phyloP scores from a whole-genome alignment of 208 protist species.

The Trypanosoma vivax region DNA sequence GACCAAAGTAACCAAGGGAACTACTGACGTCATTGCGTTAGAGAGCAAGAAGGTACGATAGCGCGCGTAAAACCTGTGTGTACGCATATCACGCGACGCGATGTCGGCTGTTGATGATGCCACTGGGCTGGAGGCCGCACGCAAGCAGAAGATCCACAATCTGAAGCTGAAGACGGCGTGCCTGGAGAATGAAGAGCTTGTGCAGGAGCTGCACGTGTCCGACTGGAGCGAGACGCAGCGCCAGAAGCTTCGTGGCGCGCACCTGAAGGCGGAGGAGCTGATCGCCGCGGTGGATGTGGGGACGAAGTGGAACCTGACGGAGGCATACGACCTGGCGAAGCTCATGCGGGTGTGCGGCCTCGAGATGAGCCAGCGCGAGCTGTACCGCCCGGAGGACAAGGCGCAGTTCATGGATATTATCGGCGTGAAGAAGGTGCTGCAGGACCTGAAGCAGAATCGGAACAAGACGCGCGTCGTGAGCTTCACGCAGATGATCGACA shows the following conservation, averaged over 20 bases:
- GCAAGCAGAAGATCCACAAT: constrained; percentile 6
- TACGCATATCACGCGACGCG: no score
- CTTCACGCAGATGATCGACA: constrained; percentile 7
- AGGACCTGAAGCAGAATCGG: constrained; percentile 1
- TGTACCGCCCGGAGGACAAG: constrained; percentile 4
- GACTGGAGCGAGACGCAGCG: constrained; percentile 3
- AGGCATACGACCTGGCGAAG: constrained; percentile 5
- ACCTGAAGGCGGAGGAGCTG: constrained; percentile 4
- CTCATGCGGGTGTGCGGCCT: constrained; percentile 1
- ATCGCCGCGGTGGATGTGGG: neutral
- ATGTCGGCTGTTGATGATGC: constrained; percentile 13
- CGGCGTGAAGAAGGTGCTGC: constrained; percentile 4
- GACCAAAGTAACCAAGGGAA: no score
- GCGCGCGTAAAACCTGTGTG: no score
- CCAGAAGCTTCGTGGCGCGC: constrained; percentile 1
- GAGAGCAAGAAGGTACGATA: no score
- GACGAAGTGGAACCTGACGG: constrained; percentile 4
- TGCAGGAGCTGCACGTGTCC: constrained; percentile 2
- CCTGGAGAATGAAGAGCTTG: constrained; percentile 5
- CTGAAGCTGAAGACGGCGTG: constrained; percentile 6
- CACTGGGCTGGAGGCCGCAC: constrained; percentile 2
- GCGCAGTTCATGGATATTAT: constrained; percentile 6
- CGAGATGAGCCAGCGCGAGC: constrained; percentile 5
- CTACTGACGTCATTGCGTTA: no score
- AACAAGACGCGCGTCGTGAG: constrained; percentile 5